A percentile compares a stretch with the other conserved stretches of the same genome.
phyloP scores from a whole-genome alignment of 2,329 filamentous ascomycete genomes.

The Penicillium sp. region DNA sequence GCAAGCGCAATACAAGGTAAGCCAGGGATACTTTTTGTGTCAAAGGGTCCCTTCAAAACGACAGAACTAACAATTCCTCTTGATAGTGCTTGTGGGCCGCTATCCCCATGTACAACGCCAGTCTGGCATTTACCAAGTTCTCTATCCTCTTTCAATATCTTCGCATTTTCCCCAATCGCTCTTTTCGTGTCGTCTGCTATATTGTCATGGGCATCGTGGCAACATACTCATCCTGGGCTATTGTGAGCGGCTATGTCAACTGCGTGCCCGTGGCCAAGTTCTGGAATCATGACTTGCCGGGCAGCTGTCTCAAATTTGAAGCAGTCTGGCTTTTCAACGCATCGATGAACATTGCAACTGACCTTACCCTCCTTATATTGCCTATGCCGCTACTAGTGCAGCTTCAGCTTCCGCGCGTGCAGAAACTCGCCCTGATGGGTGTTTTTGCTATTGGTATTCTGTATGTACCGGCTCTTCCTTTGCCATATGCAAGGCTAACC shows the following conservation, averaged over 20 bases:
- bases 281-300: conserved; percentile 36
- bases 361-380: conserved; percentile 40
- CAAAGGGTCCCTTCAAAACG: not conserved
- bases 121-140: conserved; percentile 39
- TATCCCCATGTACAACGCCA: conserved; percentile 34
- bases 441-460: conserved; percentile 44
- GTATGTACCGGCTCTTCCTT: conserved; percentile 11
- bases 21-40: not conserved
- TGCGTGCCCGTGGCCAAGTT: conserved; percentile 42
- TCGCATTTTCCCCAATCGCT: conserved; percentile 39
- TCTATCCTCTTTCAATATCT: conserved; percentile 47
- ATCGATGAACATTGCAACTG: conserved; percentile 41
- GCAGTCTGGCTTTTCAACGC: conserved; percentile 43
- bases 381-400: conserved; percentile 42
- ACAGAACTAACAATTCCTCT: not conserved
- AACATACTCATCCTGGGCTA: conserved; percentile 30
- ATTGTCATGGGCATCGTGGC: conserved; percentile 31
- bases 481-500: not conserved
- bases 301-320: conserved; percentile 39
- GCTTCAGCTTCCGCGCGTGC: conserved; percentile 39
- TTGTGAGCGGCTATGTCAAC: conserved; percentile 41
- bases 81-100: conserved; percentile 29
- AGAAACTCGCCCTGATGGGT: conserved; percentile 40
- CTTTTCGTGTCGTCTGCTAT: conserved; percentile 33
- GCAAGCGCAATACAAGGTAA: conserved; percentile 28